phyloP scores from a whole-genome alignment of 345 rosid genomes.

The Ricinus communis region DNA sequence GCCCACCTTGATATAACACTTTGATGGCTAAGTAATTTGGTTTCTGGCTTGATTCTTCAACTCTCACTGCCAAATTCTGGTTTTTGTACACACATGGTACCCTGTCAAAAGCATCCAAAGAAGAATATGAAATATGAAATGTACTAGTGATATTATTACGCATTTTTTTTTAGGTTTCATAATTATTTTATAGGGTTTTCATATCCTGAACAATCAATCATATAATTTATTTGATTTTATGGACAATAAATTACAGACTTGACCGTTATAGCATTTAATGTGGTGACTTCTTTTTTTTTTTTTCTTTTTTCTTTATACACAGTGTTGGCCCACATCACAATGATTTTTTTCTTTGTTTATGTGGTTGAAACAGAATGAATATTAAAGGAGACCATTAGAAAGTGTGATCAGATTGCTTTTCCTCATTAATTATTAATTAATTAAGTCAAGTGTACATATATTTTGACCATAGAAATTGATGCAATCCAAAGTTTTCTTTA shows the following conservation, averaged over 20 bases:
- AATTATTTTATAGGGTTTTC: neutral
- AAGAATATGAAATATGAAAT: neutral
- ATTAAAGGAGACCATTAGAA: neutral
- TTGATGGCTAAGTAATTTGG: slow-evolving; percentile 71
- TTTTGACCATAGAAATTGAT: neutral
- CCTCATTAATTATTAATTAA: neutral
- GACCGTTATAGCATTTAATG: slow-evolving; percentile 42
- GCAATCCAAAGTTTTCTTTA: neutral
- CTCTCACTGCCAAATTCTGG: slow-evolving; percentile 69
- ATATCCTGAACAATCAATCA: neutral
- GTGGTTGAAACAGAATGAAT: slow-evolving; percentile 11
- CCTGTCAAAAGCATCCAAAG: slow-evolving; percentile 36
- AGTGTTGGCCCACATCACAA: neutral
- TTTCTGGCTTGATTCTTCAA: slow-evolving; percentile 84
- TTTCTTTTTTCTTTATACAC: neutral
- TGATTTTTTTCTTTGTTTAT: slow-evolving; percentile 7
- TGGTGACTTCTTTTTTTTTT: neutral
- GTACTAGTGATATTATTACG: neutral
- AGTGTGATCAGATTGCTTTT: neutral
- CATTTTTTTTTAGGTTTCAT: neutral
- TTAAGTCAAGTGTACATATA: too few species aligned
- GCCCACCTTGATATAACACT: slow-evolving; percentile 86
- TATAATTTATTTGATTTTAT: neutral
- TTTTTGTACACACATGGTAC: slow-evolving; percentile 75
- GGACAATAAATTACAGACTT: neutral